Conservation (phyloP, 1,284 basidiomycete species). For the Rhodotorula sp. region DNA sequence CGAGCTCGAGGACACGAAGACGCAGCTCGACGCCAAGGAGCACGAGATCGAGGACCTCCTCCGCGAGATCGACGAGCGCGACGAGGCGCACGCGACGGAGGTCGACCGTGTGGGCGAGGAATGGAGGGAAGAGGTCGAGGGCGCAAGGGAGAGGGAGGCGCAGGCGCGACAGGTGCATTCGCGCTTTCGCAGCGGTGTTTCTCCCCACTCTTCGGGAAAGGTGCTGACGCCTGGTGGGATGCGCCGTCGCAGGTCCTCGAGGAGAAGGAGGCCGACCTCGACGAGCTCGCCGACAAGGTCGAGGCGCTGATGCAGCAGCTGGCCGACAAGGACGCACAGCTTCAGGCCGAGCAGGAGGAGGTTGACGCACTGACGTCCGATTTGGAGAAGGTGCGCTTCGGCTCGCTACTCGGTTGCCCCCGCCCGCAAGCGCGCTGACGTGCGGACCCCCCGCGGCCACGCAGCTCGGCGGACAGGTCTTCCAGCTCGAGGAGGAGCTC, state of each 20-base stretch:
- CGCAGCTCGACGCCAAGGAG: conserved; percentile 77
- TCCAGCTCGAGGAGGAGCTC: conserved; percentile 62
- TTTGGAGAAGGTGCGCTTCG: conserved; percentile 64
- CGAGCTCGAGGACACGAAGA: conserved; percentile 71
- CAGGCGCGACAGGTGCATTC: conserved; percentile 70
- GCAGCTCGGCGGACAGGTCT: conserved; percentile 60
- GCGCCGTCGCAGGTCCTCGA: conserved; percentile 55
- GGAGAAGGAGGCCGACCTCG: conserved; percentile 66
- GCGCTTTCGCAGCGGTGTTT: neutral
- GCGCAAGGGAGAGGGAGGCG: conserved; percentile 67
- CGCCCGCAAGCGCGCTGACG: neutral
- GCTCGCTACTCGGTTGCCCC: neutral
- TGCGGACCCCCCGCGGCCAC: neutral
- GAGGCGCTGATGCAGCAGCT: conserved; percentile 73
- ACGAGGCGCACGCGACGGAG: conserved; percentile 63
- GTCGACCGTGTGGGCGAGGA: conserved; percentile 70
- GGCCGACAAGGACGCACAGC: conserved; percentile 69
- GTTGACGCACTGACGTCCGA: conserved; percentile 67
- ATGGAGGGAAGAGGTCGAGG: conserved; percentile 75
- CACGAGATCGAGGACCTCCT: conserved; percentile 75
- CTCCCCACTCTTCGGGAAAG: neutral
- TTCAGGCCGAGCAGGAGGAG: conserved; percentile 70
- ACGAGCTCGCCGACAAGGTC: conserved; percentile 67
- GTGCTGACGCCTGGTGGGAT: neutral
- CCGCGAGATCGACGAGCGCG: conserved; percentile 68